Conservation (phyloP, 345 rosid species). For the Camelina laxa region DNA sequence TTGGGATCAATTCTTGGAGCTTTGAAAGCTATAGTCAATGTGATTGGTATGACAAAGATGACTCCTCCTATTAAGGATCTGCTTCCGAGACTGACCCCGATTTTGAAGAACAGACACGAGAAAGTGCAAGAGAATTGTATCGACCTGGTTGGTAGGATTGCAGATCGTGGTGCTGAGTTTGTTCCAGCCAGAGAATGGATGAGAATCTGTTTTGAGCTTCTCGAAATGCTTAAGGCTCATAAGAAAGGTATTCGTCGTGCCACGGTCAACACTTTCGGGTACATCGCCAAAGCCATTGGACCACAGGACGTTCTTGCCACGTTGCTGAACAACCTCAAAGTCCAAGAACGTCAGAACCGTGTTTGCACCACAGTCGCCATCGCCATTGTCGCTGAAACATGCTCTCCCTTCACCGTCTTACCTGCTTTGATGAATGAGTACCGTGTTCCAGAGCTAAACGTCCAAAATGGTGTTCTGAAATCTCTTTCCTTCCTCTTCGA, state of each 20-base stretch:
- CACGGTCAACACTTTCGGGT: slow-evolving; percentile 96
- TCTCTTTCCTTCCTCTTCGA: slow-evolving; percentile 95
- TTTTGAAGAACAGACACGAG: slow-evolving; percentile 98
- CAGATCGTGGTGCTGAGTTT: slow-evolving; percentile 99
- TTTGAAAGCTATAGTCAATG: slow-evolving; percentile 96
- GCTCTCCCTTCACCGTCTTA: slow-evolving; percentile 93
- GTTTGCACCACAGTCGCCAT: slow-evolving; percentile 99
- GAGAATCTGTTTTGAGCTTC: slow-evolving; percentile 98
- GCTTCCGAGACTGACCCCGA: slow-evolving; percentile 97
- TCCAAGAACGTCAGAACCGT: slow-evolving; percentile 99
- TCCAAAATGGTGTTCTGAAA: slow-evolving; percentile 97
- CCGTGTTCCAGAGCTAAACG: slow-evolving; percentile 97
- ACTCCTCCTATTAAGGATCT: slow-evolving; percentile 99
- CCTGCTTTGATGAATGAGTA: slow-evolving; percentile 99
- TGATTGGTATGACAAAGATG: slow-evolving; percentile 99
- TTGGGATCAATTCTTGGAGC: slow-evolving; percentile 98
- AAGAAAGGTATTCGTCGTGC: slow-evolving; percentile 98
- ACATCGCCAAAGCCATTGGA: slow-evolving; percentile 98
- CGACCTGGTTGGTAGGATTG: slow-evolving; percentile 98
- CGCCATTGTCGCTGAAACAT: slow-evolving; percentile 96
- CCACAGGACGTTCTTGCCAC: slow-evolving; percentile 99
- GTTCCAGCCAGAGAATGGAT: slow-evolving; percentile 99
- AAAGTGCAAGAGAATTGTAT: slow-evolving; percentile 99
- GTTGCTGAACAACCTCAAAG: slow-evolving; percentile 93
- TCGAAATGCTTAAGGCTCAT: slow-evolving; percentile 99